These are phyloP conservation scores for Phoenix roebelenii DNA, from an alignment of 176 grass and related monocot genomes.

Conservation along the genomic window DNA sequence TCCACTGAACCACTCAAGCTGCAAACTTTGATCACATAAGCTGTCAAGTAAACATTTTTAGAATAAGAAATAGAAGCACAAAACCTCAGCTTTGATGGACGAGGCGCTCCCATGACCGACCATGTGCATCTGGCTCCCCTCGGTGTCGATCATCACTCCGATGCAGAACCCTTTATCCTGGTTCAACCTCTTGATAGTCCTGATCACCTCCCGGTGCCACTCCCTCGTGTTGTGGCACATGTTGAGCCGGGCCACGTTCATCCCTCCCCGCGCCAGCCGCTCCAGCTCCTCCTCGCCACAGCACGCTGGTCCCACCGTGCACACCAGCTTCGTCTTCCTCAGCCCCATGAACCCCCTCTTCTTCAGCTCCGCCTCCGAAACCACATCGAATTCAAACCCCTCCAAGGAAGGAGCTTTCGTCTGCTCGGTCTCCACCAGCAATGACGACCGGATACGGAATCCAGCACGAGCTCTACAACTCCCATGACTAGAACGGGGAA, in stretches of 20 bases:
- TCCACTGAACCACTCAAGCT: no score
- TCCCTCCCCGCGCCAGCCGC: slow-evolving; percentile 49
- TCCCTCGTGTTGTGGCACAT: slow-evolving; percentile 53
- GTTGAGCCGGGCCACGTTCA: slow-evolving; percentile 62
- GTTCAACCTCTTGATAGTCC: slow-evolving; percentile 42
- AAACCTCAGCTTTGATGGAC: slow-evolving; percentile 50
- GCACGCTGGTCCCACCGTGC: slow-evolving; percentile 53
- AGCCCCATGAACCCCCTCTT: slow-evolving; percentile 69
- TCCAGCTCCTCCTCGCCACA: slow-evolving; percentile 20
- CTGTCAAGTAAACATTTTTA: not conserved
- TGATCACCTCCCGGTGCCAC: slow-evolving; percentile 43
- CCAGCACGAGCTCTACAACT: no score
- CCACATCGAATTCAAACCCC: slow-evolving; percentile 28
- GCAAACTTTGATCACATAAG: not conserved
- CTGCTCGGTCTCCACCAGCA: no score
- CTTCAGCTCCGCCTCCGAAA: slow-evolving; percentile 53
- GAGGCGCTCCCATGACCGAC: slow-evolving; percentile 39
- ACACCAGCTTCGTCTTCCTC: slow-evolving; percentile 57
- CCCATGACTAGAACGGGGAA: no score
- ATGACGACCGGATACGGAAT: no score
- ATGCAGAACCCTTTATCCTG: slow-evolving; percentile 56
- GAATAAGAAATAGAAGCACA: not conserved
- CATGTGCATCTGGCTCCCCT: slow-evolving; percentile 54
- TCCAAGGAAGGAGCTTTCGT: no score
- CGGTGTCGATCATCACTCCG: slow-evolving; percentile 60